phyloP scores from a whole-genome alignment of 2,329 filamentous ascomycete genomes.

The Monosporascus sp. region DNA sequence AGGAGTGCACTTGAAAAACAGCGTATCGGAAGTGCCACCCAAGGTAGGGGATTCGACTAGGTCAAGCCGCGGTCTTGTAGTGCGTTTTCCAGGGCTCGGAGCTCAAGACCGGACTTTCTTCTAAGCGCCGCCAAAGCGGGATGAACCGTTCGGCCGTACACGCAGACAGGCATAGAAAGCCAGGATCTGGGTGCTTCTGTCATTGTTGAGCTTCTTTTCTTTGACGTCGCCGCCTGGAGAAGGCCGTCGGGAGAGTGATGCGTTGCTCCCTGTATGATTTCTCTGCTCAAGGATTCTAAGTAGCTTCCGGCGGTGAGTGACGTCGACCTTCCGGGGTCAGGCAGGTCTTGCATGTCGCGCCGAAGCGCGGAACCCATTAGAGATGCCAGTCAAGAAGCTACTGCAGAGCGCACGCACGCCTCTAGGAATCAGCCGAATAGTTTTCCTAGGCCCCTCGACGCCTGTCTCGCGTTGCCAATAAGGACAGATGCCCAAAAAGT shows the following conservation, averaged over 20 bases:
- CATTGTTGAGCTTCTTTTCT: conserved; percentile 1
- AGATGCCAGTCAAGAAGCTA: conserved; percentile 48
- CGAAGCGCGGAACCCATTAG: conserved; percentile 36
- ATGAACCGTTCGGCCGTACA: conserved; percentile 45
- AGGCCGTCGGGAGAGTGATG: conserved; percentile 13
- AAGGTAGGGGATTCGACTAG: conserved; percentile 40
- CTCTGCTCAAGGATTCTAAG: conserved; percentile 32
- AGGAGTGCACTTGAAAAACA: conserved; percentile 47
- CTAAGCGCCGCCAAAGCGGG: conserved; percentile 34
- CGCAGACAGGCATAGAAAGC: conserved; percentile 43
- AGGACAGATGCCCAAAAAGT: conserved; percentile 54
- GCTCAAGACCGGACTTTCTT: conserved; percentile 30
- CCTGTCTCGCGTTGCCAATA: conserved; percentile 44
- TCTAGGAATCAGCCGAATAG: conserved; percentile 22
- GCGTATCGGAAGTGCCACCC: conserved; percentile 36
- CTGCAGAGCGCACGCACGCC: conserved; percentile 26
- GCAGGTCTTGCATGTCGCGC: conserved; percentile 18
- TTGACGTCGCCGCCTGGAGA: conserved; percentile 4
- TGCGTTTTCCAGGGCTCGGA: conserved; percentile 50
- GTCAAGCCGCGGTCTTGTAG: conserved; percentile 48
- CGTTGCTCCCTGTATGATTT: conserved; percentile 12
- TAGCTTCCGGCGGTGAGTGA: conserved; percentile 32
- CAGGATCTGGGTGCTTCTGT: conserved; percentile 32
- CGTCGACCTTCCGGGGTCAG: conserved; percentile 43
- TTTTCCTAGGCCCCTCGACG: conserved; percentile 3